Conservation (phyloP, 179 eudicot species). For the Heliamphora ciliata region DNA sequence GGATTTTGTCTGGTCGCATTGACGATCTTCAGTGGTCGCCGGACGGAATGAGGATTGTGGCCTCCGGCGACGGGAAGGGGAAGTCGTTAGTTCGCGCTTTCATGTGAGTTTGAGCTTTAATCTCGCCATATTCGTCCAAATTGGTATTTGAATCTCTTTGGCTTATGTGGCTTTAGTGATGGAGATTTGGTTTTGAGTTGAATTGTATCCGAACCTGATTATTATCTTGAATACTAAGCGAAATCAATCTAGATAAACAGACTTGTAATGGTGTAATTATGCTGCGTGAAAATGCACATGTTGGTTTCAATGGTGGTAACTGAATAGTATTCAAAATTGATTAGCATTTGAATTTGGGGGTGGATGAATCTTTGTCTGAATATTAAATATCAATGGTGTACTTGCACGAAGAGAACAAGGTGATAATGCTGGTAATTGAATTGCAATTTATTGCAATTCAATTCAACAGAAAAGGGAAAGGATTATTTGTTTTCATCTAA, state of each 20-base stretch:
- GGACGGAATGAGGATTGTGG: slow-evolving; percentile 76
- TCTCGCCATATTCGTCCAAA: not conserved
- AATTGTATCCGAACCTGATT: not conserved
- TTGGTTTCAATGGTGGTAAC: not conserved
- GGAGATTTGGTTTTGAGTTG: not conserved
- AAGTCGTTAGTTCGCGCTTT: slow-evolving; percentile 86
- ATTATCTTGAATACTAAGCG: not conserved
- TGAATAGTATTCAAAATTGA: not conserved
- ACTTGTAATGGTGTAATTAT: not conserved
- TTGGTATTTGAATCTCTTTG: not conserved
- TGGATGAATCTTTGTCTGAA: not conserved
- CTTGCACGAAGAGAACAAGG: not conserved
- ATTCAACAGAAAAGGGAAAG: not conserved
- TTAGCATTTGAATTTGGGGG: not conserved
- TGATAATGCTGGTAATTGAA: not conserved
- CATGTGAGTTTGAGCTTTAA: slow-evolving; percentile 41
- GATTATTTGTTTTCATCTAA: not conserved
- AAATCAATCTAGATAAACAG: not conserved
- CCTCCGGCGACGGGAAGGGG: slow-evolving; percentile 94
- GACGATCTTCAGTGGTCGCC: slow-evolving; percentile 96
- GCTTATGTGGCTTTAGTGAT: no score
- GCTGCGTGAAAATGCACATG: not conserved
- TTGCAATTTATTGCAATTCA: no score
- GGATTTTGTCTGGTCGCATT: slow-evolving; percentile 75
- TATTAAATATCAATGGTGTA: not conserved